Conservation (phyloP, 192 early-diverging fungal species). For the Coemansia sp. region DNA sequence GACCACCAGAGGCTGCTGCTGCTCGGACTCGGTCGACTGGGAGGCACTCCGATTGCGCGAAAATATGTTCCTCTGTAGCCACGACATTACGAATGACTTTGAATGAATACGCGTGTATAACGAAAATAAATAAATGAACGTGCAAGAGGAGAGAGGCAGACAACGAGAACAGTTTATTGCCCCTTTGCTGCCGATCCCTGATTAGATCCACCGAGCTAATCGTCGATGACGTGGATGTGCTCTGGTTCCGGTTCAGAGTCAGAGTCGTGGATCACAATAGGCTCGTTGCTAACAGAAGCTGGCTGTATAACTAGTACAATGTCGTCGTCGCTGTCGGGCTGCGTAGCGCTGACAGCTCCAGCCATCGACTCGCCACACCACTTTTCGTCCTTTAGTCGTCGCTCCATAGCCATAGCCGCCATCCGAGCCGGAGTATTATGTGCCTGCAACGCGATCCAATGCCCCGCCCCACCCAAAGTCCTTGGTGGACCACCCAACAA, state of each 20-base stretch:
- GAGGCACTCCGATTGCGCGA: conserved; percentile 13
- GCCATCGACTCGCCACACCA: conserved; percentile 40
- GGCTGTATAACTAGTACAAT: background rate
- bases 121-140: background rate
- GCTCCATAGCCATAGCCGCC: conserved; percentile 41
- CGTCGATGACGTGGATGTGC: conserved; percentile 5
- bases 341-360: conserved; percentile 11
- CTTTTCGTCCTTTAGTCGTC: conserved; percentile 35
- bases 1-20: background rate
- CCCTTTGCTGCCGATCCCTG: background rate
- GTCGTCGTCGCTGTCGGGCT: conserved; percentile 17
- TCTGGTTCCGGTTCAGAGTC: conserved; percentile 25
- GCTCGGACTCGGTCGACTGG: conserved; percentile 17
- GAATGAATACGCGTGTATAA: background rate
- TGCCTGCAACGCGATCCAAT: conserved; percentile 8
- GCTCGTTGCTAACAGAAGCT: background rate
- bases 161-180: background rate
- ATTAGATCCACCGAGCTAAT: background rate
- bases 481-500: conserved; percentile 21
- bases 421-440: conserved; percentile 36
- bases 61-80: conserved; percentile 31
- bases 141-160: background rate
- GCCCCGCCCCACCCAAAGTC: background rate
- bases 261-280: conserved; percentile 27
- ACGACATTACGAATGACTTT: conserved; percentile 13